Evolutionary conservation across 177 flowering plant genomes (phyloP), one percentile per base, ranked within the genome.

Genomic region (Tripterygium wilfordii): DNA sequence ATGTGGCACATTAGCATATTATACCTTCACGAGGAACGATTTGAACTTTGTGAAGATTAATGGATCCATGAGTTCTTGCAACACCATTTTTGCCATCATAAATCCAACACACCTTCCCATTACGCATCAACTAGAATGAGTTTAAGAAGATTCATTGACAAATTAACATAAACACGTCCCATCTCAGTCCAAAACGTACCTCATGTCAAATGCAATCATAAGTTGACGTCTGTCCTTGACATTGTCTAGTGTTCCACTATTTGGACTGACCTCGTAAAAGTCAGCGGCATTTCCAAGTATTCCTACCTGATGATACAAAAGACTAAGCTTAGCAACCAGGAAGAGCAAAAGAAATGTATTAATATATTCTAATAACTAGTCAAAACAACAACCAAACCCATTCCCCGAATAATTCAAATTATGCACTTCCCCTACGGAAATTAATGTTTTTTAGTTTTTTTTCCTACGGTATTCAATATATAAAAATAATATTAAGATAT

Each of bases 141-240:
- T n/a, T 58, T 49, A n/a, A 6, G n/a, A 9, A 36, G 21, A 41
- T 42, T 18, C 12, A 8, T 36, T 16, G 19, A 28, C 14, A 48
- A 33, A 25, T 20, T 25, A n/a, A 43, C 32, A 39, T 28, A 22
- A 12, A 54, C 24, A 19, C 6, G 5, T 19, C 18, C n/a, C 14
- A 45, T 30, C 27, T 16, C 14, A 44, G 10, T 10, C n/a, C 12
- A 36, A 25, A 46, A 15, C 55, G 44, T 70, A 92, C 99, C 99
- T 82, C 89, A 92, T 92, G 59, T 92, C 99, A 81, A 88, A 92
- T 51, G 96, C 98, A 65, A 92, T 92, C 99, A 92, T 92, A 94
- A 88, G 75, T 61, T 72, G 74, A n/a, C 95, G 76, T 66, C 99
- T 80, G 26, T 79, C 88, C 29, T 49, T 45, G 55, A 58, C 69